Evolutionary conservation across 148 eudicot species (phyloP), one percentile per base, ranked within the genome.

Genomic region (Pharnaceum exiguum): DNA sequence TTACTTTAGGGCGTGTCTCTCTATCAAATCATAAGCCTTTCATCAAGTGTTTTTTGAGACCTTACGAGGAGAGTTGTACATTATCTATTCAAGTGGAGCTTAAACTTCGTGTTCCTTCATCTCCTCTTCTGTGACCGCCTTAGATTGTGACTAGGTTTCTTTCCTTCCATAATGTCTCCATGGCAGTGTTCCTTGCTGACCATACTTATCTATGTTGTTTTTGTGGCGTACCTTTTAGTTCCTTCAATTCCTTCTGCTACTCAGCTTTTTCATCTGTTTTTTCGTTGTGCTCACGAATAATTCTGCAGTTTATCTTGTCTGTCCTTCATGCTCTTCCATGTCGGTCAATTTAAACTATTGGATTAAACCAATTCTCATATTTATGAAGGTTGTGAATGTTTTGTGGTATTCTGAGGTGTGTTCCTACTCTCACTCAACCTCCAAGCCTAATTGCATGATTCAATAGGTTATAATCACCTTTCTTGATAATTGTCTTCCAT

Each of bases 101-200:
- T 75, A 67, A 73, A 53, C 35, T 47, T 76, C 73, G 30, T 57
- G 59, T 47, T 63, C 30, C 47, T 51, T 65, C 32, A 11, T 46
- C 55, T 55, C 70, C 57, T 67, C 76, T 35, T 62, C 63, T 58
- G 40, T 47, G 54, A 44, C 44, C 65, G 51, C 53, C 68, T 15
- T 66, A 61, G 75, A 43, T 11, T 37, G 58, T 69, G 46, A 30
- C 23, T 57, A 75, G 75, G 79, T 56, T 59, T 75, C 79, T 51
- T 52, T 57, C 62, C 62, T 17, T 59, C 64, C 59, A 49, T 50
- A 29, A 40, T 50, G 63, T 39, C 60, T 39, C 23, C 44, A 67
- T 62, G 38, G 18, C 55, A 60, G 55, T 62, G 13, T 38, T 39
- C 57, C 55, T 22, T 21, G 31, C 46, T 48, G 51, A 56, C 27